These are phyloP conservation scores for Phytopythium chamaehyphon DNA, from an alignment of 352 stramenopile genomes.

Conservation along the genomic window DNA sequence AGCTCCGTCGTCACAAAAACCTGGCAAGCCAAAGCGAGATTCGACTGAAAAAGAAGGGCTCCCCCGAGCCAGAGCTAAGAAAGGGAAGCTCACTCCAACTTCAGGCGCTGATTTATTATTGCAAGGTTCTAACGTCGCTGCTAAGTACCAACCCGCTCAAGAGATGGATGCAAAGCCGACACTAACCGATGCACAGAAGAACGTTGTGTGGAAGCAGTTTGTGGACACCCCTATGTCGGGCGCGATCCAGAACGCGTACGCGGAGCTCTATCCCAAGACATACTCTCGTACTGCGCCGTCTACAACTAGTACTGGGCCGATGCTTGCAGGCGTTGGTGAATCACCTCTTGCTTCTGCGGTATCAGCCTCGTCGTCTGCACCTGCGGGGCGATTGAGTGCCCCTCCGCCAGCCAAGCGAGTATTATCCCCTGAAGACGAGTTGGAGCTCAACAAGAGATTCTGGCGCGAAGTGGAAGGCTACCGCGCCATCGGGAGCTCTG, in stretches of 20 bases:
- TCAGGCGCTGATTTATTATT: constrained; percentile 9
- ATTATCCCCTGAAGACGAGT: neutral
- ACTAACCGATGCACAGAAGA: constrained; percentile 32
- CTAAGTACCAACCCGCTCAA: constrained; percentile 7
- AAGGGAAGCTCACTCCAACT: neutral
- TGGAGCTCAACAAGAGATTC: constrained; percentile 43
- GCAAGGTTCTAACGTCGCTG: constrained; percentile 9
- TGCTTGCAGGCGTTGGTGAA: neutral
- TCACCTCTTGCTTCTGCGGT: neutral
- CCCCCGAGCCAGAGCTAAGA: neutral
- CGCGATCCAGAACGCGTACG: constrained; percentile 55
- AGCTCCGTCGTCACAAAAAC: neutral
- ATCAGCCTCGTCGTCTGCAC: neutral
- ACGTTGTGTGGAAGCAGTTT: constrained; percentile 46
- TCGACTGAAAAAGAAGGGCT: neutral
- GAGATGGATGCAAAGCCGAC: neutral
- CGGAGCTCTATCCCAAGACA: constrained; percentile 45
- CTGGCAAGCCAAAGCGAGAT: neutral
- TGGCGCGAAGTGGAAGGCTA: constrained; percentile 67
- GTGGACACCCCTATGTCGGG: constrained; percentile 21
- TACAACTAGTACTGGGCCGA: neutral
- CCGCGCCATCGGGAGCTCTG: constrained; percentile 30
- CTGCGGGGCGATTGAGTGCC: neutral
- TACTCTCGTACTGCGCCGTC: constrained; percentile 14
- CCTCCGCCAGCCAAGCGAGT: neutral